Percentiles rank a stretch among this genome's conserved stretches.
phyloP scores from a whole-genome alignment of 2,329 filamentous ascomycete species.

The Phoma sp. region DNA sequence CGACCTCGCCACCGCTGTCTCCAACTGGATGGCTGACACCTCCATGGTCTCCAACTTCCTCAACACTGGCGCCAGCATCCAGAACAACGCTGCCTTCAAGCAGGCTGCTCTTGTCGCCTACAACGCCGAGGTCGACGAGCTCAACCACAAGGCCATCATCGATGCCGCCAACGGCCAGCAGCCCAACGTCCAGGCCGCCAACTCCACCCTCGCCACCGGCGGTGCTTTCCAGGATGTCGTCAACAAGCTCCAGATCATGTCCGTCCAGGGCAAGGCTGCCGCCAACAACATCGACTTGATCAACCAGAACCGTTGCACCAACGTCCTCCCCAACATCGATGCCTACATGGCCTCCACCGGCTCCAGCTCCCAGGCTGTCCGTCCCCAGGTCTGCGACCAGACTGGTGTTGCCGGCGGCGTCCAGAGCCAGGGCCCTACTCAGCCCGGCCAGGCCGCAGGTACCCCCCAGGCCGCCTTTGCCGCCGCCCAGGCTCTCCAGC shows the following conservation, averaged over 20 bases:
- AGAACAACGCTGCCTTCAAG: conserved; percentile 46
- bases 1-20: conserved; percentile 44
- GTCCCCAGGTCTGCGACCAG: conserved; percentile 41
- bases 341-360: conserved; percentile 46
- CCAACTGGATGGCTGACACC: conserved; percentile 48
- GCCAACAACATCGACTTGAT: conserved; percentile 45
- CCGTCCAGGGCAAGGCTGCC: conserved; percentile 40
- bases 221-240: conserved; percentile 50
- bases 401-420: conserved; percentile 45
- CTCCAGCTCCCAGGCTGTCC: conserved; percentile 36
- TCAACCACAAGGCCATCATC: conserved; percentile 48
- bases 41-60: conserved; percentile 49
- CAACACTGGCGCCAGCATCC: conserved; percentile 41
- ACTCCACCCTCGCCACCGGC: conserved; percentile 46
- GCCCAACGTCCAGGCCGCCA: conserved; percentile 44
- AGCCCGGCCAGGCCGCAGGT: conserved; percentile 37
- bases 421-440: conserved; percentile 37
- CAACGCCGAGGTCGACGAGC: conserved; percentile 49
- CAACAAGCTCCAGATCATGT: conserved; percentile 48
- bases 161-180: conserved; percentile 34
- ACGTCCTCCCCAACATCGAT: conserved; percentile 47
- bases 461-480: conserved; percentile 40
- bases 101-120: conserved; percentile 45
- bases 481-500: conserved; percentile 35
- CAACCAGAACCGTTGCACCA: conserved; percentile 47